Conservation (phyloP, 106 monocot genomes). For the Hemerocallis citrina region DNA sequence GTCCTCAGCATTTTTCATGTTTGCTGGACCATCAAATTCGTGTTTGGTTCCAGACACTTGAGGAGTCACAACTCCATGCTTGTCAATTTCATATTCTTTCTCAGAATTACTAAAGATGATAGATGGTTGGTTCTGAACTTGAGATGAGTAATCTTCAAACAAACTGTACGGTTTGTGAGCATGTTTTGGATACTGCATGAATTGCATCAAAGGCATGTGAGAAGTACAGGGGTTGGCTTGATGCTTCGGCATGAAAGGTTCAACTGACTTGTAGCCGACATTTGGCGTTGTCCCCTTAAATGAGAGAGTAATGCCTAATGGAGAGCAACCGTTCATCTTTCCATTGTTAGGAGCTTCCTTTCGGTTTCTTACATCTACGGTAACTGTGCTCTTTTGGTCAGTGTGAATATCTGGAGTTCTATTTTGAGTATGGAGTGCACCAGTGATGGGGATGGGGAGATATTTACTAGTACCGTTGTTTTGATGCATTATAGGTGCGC, state of each 20-base stretch:
- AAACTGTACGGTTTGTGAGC: constrained; percentile 30
- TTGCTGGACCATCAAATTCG: not conserved
- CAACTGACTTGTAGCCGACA: constrained; percentile 18
- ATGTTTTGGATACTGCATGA: constrained; percentile 47
- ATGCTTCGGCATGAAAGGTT: constrained; percentile 19
- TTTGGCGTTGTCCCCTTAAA: constrained; percentile 19
- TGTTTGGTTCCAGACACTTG: constrained; percentile 14
- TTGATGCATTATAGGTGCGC: constrained; percentile 11
- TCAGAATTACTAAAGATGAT: constrained; percentile 24
- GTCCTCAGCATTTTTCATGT: constrained; percentile 40
- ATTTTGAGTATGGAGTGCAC: constrained; percentile 18
- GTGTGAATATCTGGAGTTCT: constrained; percentile 17
- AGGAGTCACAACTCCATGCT: constrained; percentile 19
- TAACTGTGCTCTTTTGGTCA: constrained; percentile 14
- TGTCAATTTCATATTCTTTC: constrained; percentile 27
- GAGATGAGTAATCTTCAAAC: constrained; percentile 25
- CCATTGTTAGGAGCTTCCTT: constrained; percentile 5
- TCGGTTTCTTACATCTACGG: constrained; percentile 15
- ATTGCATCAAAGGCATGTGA: constrained; percentile 27
- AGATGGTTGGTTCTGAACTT: constrained; percentile 15
- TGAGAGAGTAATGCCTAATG: constrained; percentile 27
- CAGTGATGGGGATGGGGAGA: constrained; percentile 2
- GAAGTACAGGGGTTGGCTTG: constrained; percentile 17
- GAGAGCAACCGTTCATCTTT: constrained; percentile 15
- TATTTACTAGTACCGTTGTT: constrained; percentile 10